Evolutionary conservation across 768 basidiomycete genomes (phyloP).

Genomic region (Omphalotus guepiniiformis): DNA sequence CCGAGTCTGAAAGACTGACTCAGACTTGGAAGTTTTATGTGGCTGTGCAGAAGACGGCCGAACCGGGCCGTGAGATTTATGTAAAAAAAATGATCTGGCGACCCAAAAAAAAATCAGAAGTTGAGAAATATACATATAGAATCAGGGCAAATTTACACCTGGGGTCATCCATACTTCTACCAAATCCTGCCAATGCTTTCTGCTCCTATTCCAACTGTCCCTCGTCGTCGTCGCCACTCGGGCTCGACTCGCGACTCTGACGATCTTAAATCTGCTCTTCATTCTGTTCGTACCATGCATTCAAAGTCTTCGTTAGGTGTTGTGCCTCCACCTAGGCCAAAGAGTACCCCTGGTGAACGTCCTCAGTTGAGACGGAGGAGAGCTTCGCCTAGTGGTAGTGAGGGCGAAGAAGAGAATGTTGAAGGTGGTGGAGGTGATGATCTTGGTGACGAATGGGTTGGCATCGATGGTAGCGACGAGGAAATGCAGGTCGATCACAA

Average conservation of each 20-base stretch:
- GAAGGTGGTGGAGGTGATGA: conserved; percentile 21
- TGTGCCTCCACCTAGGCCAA: conserved; percentile 61
- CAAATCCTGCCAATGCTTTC: too few species aligned
- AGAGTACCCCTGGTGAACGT: conserved; percentile 68
- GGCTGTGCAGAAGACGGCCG: too few species aligned
- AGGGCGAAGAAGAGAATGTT: conserved; percentile 31
- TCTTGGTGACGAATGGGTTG: conserved; percentile 17
- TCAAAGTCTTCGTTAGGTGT: conserved; percentile 21
- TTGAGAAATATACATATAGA: too few species aligned
- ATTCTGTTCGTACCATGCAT: conserved; percentile 2
- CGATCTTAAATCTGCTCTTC: conserved; percentile 2
- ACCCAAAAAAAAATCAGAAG: too few species aligned
- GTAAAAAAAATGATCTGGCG: too few species aligned
- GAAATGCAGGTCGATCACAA: conserved; percentile 23
- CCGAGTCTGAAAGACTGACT: too few species aligned
- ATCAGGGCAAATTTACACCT: too few species aligned
- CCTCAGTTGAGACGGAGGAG: conserved; percentile 44
- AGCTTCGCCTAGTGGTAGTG: conserved; percentile 35
- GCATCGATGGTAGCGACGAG: conserved; percentile 27
- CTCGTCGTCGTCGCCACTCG: conserved; percentile 9
- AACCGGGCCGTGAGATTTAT: too few species aligned
- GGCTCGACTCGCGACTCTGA: conserved; percentile 1
- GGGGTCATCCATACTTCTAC: too few species aligned
- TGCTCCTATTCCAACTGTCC: conserved; percentile 4
- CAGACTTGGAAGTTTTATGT: too few species aligned